Conservation (phyloP, 495 filamentous ascomycete species). For the Cercophora scortea region DNA sequence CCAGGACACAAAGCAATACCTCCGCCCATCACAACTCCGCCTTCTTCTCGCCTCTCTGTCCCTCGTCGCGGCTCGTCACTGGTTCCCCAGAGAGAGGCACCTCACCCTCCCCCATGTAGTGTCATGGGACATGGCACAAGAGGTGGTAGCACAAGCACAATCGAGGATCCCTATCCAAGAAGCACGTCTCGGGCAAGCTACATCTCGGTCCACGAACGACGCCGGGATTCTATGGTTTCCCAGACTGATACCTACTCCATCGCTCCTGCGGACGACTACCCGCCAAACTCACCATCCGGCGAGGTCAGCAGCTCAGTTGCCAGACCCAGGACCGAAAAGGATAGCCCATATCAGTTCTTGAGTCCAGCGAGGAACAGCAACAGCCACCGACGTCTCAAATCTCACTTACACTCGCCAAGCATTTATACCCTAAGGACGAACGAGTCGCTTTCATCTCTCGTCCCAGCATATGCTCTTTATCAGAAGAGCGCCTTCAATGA, state of each 20-base stretch:
- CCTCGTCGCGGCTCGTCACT: conserved; percentile 16
- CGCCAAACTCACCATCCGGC: conserved; percentile 3
- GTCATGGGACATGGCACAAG: conserved; percentile 13
- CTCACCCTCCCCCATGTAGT: conserved; percentile 30
- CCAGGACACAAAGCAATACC: background rate
- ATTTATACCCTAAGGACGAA: conserved; percentile 63
- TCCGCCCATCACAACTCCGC: background rate
- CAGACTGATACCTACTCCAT: conserved; percentile 55
- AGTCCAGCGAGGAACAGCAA: conserved; percentile 5
- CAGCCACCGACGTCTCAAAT: conserved; percentile 26
- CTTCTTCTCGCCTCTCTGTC: conserved; percentile 3
- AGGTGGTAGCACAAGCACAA: background rate
- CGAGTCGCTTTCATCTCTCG: conserved; percentile 57
- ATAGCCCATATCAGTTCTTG: background rate
- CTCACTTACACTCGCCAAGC: conserved; percentile 44
- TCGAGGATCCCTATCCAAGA: conserved; percentile 4
- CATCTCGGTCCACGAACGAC: conserved; percentile 45
- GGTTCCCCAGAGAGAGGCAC: conserved; percentile 21
- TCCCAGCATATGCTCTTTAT: conserved; percentile 43
- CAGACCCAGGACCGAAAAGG: conserved; percentile 5
- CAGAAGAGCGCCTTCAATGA: conserved; percentile 49
- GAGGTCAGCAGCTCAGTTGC: background rate
- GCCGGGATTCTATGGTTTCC: conserved; percentile 49
- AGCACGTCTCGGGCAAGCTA: conserved; percentile 36
- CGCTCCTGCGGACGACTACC: conserved; percentile 29